Base-by-base conservation (phyloP, 352 stramenopile genomes). In the Phytophthora pisi region DNA sequence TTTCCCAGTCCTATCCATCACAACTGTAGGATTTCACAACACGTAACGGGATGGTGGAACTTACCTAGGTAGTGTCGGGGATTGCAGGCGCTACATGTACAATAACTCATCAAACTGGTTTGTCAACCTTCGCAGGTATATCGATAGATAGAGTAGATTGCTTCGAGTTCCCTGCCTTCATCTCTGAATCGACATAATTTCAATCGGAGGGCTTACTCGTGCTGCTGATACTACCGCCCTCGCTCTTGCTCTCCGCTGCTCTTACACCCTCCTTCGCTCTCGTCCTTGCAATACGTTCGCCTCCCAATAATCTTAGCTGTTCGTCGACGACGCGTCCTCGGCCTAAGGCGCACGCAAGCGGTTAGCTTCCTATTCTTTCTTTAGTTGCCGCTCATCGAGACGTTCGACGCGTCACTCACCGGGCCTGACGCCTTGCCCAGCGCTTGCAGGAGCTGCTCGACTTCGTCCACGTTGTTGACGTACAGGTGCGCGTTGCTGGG, bases 401-500 rank as follows among this genome's bases (percentile, higher is more conserved):
- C 49, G 36, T 23, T 53, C 31, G 53, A 59, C 40, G 40, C 40
- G 13, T 20, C 55, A 63, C 71, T 51, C 58, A 78, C 68, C 64
- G 71, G 54, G 23, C 38, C 45, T 42, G 60, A 76, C 23, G 64
- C 61, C 49, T 82, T 61, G 31, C 80, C 75, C 26, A 96, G 70
- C 34, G 85, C 75, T 59, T 89, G 66, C 51, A 97, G 72, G 24
- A 97, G 70, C 54, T 89, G 72, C 64, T 96, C 85, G 9, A 98
- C 90, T 30, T 97, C 90, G 43, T 86, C 80, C 30, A 93, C 88
- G 55, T 96, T 92, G 78, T 98, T 94, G 40, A 98, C 74, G 68
- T 97, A 98, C 45, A 96, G 62, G 68, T 95, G 87, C 38, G 92
- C 92, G 68, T 97, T 88, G 45, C 87, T 96, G 7, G 91, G 89